Conservation (phyloP, 352 stramenopile genomes). For the Globisporangium cederbergense region DNA sequence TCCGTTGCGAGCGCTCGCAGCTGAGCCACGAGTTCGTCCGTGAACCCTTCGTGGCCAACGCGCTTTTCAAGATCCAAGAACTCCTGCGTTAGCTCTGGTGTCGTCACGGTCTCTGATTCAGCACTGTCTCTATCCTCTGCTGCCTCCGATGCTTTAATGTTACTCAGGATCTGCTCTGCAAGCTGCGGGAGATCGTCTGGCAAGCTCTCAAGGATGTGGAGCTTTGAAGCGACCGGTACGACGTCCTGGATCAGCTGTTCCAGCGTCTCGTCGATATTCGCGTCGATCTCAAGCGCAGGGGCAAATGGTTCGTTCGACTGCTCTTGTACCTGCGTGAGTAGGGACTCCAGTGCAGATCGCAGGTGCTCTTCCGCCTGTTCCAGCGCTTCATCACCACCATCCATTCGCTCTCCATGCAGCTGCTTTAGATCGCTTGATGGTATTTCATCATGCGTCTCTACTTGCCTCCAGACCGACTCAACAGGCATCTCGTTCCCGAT, state of each 20-base stretch:
- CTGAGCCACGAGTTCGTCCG: constrained; percentile 30
- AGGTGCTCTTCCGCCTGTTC: constrained; percentile 12
- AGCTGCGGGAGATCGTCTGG: constrained; percentile 20
- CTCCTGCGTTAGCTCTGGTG: constrained; percentile 33
- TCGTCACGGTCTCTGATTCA: background rate
- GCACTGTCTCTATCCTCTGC: background rate
- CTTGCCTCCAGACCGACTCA: background rate
- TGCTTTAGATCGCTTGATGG: background rate
- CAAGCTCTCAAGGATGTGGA: constrained; percentile 17
- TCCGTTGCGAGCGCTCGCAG: constrained; percentile 28
- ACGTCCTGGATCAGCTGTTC: constrained; percentile 23
- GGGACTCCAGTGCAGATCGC: constrained; percentile 19
- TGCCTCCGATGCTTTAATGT: constrained; percentile 4
- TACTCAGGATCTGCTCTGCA: constrained; percentile 22
- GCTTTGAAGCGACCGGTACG: background rate
- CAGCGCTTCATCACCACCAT: background rate
- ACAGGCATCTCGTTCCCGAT: background rate
- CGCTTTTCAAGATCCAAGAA: constrained; percentile 54
- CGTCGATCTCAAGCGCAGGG: background rate
- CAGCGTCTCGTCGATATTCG: constrained; percentile 19
- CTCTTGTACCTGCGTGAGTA: constrained; percentile 18
- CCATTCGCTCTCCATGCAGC: background rate
- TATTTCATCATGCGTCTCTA: background rate
- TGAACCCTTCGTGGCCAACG: constrained; percentile 43
- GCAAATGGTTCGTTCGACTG: constrained; percentile 13